Base-by-base conservation (phyloP, 371 early-diverging fungal species). In the Mucor indicus region DNA sequence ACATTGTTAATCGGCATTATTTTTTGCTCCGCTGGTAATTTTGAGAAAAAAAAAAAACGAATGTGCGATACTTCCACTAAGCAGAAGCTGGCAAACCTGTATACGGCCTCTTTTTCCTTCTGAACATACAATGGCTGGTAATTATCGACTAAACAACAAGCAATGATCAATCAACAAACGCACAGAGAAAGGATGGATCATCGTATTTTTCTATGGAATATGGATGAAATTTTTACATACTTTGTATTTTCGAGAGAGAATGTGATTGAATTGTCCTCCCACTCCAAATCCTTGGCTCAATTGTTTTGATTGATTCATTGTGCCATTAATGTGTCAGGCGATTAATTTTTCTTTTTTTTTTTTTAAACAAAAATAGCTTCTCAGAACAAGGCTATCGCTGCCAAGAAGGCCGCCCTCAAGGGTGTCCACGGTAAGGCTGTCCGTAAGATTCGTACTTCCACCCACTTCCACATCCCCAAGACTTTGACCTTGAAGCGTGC, bases 381-480 rank as follows among this genome's bases (percentile, higher is more conserved):
- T 62, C 77, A 46, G 27, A 44, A 35, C 51, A 79, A 83, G 72
- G 85, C 85, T 62, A 75, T 74, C 42, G 59, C 68, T 52, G 83
- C 83, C 74, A 75, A 77, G 67, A 92, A 92, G 86, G 90, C 93
- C 55, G 89, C 86, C 69, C 78, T 90, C 47, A 93, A 90, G 86
- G 93, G 92, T 64, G 84, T 81, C 59, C 57, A 71, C 55, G 82
- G 81, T 60, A 85, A 86, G 78, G 69, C 74, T 49, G 73, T 77
- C 60, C 80, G 81, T 74, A 91, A 91, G 84, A 76, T 91, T 74
- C 87, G 87, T 75, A 91, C 93, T 60, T 71, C 78, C 56, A 81
- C 89, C 64, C 82, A 86, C 77, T 95, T 94, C 90, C 86, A 76
- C 77, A 85, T 82, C 57, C 96, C 96, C 76, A 90, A 91, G 84